Percentiles rank a stretch among this genome's conserved stretches.
phyloP scores from a whole-genome alignment of 2,329 filamentous ascomycete species.

The Huntiella decipiens region DNA sequence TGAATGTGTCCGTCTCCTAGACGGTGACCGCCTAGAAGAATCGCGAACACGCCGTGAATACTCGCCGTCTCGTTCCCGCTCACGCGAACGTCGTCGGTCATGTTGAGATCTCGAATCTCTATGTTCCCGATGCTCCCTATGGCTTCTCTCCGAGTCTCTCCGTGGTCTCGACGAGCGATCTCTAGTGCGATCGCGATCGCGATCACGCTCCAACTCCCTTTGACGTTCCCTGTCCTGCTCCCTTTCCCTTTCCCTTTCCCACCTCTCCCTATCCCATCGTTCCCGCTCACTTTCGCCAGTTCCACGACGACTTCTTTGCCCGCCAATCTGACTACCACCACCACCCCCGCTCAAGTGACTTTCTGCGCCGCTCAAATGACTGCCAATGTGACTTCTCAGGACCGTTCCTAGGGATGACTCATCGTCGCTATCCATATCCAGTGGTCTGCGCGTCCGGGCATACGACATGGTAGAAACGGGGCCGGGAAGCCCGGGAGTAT shows the following conservation, averaged over 20 bases:
- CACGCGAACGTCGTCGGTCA: not conserved
- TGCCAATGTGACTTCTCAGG: not conserved
- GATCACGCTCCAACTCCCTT: not conserved
- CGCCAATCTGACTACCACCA: slow-evolving; percentile 8
- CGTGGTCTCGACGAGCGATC: not conserved
- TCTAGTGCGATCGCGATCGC: not conserved
- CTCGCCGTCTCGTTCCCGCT: not conserved
- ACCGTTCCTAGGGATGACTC: slow-evolving; percentile 6
- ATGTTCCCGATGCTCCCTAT: too few relatives aligned
- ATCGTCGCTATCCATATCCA: slow-evolving; percentile 9
- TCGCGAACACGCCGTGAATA: not conserved
- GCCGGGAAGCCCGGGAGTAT: slow-evolving; percentile 3
- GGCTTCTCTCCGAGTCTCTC: too few relatives aligned
- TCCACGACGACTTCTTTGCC: not conserved
- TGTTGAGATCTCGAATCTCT: too few relatives aligned
- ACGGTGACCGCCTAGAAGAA: slow-evolving; percentile 12
- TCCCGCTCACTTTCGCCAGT: not conserved
- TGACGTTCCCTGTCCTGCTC: not conserved
- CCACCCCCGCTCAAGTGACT: not conserved
- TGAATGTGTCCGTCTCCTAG: too few relatives aligned
- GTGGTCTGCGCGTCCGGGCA: slow-evolving; percentile 9
- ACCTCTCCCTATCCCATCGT: not conserved
- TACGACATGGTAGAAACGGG: slow-evolving; percentile 9
- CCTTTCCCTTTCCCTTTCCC: not conserved
- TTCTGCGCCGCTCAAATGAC: too few relatives aligned